phyloP scores from a whole-genome alignment of 495 filamentous ascomycete genomes.

The Neurospora tetraspora region DNA sequence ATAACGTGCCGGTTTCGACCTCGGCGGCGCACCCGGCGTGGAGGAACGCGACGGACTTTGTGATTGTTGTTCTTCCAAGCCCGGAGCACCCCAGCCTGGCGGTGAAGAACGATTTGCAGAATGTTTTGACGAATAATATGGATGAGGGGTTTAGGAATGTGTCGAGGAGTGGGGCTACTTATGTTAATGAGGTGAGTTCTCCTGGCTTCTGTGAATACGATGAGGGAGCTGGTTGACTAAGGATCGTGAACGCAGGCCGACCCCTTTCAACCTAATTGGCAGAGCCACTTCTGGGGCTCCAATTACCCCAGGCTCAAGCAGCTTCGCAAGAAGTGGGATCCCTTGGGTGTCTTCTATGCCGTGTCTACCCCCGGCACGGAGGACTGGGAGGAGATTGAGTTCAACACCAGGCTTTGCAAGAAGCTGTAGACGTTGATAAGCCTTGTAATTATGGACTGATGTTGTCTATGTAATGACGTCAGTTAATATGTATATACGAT shows the following conservation, averaged over 20 bases:
- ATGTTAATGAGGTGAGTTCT: constrained; percentile 34
- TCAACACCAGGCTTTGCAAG: constrained; percentile 26
- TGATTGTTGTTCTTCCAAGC: constrained; percentile 9
- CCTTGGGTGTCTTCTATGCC: constrained; percentile 38
- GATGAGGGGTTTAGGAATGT: constrained; percentile 20
- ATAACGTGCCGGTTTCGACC: constrained; percentile 15
- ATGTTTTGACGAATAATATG: constrained; percentile 15
- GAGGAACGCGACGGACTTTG: constrained; percentile 21
- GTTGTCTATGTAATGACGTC: neutral
- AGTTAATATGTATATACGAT: neutral
- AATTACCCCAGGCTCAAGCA: constrained; percentile 24
- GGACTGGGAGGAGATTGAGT: constrained; percentile 28
- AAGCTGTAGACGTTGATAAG: neutral
- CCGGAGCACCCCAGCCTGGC: constrained; percentile 6
- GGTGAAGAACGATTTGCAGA: constrained; percentile 14
- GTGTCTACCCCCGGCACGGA: constrained; percentile 30
- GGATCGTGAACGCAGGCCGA: constrained; percentile 21
- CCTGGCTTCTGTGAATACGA: neutral
- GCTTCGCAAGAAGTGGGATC: constrained; percentile 45
- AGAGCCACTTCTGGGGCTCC: constrained; percentile 28
- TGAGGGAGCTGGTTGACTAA: neutral
- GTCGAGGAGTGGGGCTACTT: constrained; percentile 23
- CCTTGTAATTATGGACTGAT: neutral
- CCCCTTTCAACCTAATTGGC: constrained; percentile 31
- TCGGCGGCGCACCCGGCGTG: constrained; percentile 47